Conservation (phyloP, 768 basidiomycete genomes). For the Leucocoprinus birnbaumii region DNA sequence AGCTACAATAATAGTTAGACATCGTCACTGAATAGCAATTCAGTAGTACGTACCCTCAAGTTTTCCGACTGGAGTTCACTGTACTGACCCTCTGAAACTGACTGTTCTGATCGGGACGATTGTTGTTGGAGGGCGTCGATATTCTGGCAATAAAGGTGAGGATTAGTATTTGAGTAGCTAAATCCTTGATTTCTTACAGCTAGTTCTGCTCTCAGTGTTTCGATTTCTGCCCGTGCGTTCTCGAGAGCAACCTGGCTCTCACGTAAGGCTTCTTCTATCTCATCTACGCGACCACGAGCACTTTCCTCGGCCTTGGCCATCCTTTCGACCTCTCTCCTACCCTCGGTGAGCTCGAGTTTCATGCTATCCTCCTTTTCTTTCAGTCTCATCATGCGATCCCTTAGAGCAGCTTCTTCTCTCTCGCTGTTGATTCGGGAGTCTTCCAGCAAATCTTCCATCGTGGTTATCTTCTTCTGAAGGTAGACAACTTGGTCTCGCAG, state of each 20-base stretch:
- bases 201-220: slow-evolving; percentile 69
- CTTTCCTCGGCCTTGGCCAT: slow-evolving; percentile 57
- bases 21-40: not conserved
- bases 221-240: slow-evolving; percentile 87
- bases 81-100: not conserved
- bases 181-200: slow-evolving; percentile 45
- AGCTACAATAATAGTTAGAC: slow-evolving; percentile 19
- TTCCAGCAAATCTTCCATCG: slow-evolving; percentile 83
- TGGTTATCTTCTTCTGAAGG: slow-evolving; percentile 70
- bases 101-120: not conserved
- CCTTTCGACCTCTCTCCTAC: slow-evolving; percentile 64
- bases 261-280: slow-evolving; percentile 86
- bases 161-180: not conserved
- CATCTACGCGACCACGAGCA: slow-evolving; percentile 67
- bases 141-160: not conserved
- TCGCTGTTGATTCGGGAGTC: slow-evolving; percentile 71
- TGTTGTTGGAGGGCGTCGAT: not conserved
- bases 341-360: slow-evolving; percentile 67
- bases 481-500: slow-evolving; percentile 89
- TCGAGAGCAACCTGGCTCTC: slow-evolving; percentile 89
- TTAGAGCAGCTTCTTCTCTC: slow-evolving; percentile 63
- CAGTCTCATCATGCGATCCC: slow-evolving; percentile 61
- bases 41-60: not conserved
- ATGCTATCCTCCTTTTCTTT: slow-evolving; percentile 73
- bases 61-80: slow-evolving; percentile 2